Base-by-base conservation (phyloP, 176 grass and related monocot genomes). In the Canna indica region DNA sequence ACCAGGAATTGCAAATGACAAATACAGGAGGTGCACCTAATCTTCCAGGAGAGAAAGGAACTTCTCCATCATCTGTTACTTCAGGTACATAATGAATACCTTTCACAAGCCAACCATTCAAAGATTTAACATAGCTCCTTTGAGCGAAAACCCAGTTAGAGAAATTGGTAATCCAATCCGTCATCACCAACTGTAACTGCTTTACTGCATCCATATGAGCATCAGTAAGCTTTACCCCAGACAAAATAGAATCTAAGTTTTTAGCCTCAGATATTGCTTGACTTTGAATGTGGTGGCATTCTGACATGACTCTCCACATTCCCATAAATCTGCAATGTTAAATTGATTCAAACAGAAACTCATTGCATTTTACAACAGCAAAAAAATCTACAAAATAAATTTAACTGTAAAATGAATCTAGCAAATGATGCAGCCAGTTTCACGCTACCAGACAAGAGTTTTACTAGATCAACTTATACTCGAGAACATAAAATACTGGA, bases 21-120 rank as follows among this genome's bases (percentile, higher is more conserved):
- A 99, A 99, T 38, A 99, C 81, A 11, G 86, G 86, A 33, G 95
- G 95, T 10, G 82, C 95, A 34, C 90, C 95, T 70, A 99, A 63
- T 29, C 95, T 81, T 3, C 95, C 95, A 15, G 95, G 95, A 81
- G 95, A 99, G 80, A 90, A 94, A 0, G 95, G 95, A 77, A 84
- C 77, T 17, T 60, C 47, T 38, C 95, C 95, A 62, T 99, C 95
- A 52, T 99, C 95, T 36, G 95, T 99, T 70, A 64, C 86, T 61
- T 94, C 95, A 24, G 85, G 90, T 13, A 77, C 87, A 62, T 94
- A 88, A 57, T 60, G 66, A 64, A 99, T 79, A 66, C 90, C 86
- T 42, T 88, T 99, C 32, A 7, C 48, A 39, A 99, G 75, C 95
- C 95, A 99, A 9, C 50, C 0, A 54, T 99, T 94, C 77, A 99